Conservation (phyloP, 2,329 filamentous ascomycete genomes). For the Fusarium cicatricum region DNA sequence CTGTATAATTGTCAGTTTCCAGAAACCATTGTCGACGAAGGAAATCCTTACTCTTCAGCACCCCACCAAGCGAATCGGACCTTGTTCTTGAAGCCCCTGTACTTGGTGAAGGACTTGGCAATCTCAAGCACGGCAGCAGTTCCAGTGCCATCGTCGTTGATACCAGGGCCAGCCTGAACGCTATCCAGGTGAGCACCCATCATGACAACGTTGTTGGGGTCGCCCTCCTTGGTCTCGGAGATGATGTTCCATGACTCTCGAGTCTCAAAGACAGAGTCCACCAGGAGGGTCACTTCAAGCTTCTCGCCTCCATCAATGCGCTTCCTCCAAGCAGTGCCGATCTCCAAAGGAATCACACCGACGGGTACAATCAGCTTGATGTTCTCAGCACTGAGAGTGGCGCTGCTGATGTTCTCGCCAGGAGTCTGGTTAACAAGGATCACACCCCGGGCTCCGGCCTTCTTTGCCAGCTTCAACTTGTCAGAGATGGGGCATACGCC, state of each 20-base stretch:
- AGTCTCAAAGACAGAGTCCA: conserved; percentile 50
- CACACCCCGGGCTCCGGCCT: conserved; percentile 53
- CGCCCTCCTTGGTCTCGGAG: conserved; percentile 53
- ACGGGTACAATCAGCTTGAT: conserved; percentile 48
- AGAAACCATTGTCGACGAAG: accelerated
- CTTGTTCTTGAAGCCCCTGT: conserved; percentile 52
- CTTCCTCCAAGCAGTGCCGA: conserved; percentile 48
- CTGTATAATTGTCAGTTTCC: conserved; percentile 33
- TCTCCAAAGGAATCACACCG: conserved; percentile 48
- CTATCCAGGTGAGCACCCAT: conserved; percentile 53
- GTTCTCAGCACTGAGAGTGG: conserved; percentile 60
- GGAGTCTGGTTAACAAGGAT: conserved; percentile 70
- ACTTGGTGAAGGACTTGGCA: conserved; percentile 48
- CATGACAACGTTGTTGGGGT: conserved; percentile 53
- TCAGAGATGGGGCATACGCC: conserved; percentile 53
- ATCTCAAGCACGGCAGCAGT: conserved; percentile 51
- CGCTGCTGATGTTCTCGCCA: conserved; percentile 54
- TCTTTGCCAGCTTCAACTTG: conserved; percentile 55
- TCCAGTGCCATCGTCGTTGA: conserved; percentile 54
- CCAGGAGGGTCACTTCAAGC: conserved; percentile 46
- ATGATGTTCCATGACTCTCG: conserved; percentile 53
- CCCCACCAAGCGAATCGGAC: conserved; percentile 55
- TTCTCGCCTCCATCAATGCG: conserved; percentile 46
- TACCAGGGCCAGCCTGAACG: conserved; percentile 50
- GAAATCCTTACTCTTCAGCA: conserved; percentile 49